Percentiles rank a stretch among this genome's conserved stretches.
Conservation (phyloP, 768 basidiomycete genomes). For the Trametes punicea region DNA sequence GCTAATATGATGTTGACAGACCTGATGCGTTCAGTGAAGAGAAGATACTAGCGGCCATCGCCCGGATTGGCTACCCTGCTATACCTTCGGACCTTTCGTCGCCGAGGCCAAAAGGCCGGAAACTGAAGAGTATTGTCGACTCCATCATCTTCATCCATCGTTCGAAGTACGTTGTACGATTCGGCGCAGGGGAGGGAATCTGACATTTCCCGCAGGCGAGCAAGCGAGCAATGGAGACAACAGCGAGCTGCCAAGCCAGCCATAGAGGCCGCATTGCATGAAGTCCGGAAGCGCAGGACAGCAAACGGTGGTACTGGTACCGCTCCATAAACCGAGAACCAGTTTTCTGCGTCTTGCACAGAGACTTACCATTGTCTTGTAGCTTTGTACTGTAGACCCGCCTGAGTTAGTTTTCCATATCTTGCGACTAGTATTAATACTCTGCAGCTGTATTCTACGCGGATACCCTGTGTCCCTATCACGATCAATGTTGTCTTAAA, state of each 20-base stretch:
- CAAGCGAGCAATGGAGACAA: constrained; percentile 61
- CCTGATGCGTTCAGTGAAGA: constrained; percentile 48
- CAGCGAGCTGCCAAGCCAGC: constrained; percentile 59
- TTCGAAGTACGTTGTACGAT: constrained; percentile 46
- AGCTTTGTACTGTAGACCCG: constrained; percentile 9
- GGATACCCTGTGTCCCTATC: constrained; percentile 5
- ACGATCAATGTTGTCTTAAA: not conserved
- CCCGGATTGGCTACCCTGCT: constrained; percentile 67
- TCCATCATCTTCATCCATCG: constrained; percentile 65
- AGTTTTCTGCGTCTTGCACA: not conserved
- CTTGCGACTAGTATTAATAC: constrained; percentile 2
- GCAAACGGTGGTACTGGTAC: not conserved
- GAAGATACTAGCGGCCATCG: constrained; percentile 71
- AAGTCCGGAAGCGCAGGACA: constrained; percentile 47
- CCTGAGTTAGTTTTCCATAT: not conserved
- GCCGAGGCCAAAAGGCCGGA: constrained; percentile 35
- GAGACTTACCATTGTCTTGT: not conserved
- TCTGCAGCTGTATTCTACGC: constrained; percentile 10
- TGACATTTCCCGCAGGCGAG: constrained; percentile 41
- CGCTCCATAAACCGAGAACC: not conserved
- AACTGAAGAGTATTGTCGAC: constrained; percentile 54
- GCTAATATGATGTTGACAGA: not conserved
- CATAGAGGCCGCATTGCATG: constrained; percentile 63
- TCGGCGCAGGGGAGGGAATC: not conserved
- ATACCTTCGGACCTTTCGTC: constrained; percentile 32